Base-by-base conservation (phyloP, 768 basidiomycete species). In the Auriscalpium vulgare region DNA sequence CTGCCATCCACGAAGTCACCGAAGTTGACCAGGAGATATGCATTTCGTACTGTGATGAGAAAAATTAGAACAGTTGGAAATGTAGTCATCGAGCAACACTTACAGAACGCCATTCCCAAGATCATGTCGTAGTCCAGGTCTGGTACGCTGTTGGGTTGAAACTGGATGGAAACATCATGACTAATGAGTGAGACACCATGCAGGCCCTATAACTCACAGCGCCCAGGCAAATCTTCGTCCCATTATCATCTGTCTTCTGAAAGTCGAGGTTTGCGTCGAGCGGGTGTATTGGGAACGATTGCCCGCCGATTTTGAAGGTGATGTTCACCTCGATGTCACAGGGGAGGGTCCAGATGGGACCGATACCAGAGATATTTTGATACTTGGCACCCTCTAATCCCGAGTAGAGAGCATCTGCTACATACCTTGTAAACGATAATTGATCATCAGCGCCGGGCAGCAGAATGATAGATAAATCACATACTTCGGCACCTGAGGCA, bases 51-150 rank as follows among this genome's bases (percentile, higher is more conserved):
- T 87, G 62, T 17, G 40, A 29, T 35, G 17, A 17, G 35, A 16
- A 14, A 43, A 43, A 37, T 46, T 16, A 36, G 47, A 19, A n/a
- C 4, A 29, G 19, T 51, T 23, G n/a, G 34, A 21, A 21, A n/a
- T 19, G 37, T 8, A 29, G 17, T 34, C 17, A 43, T n/a, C n/a
- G 46, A 45, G 37, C 10, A 38, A 11, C 7, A n/a, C 82, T 63
- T 61, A 85, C 85, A 67, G 69, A 87, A 87, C 11, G 80, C 77
- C 84, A 88, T 87, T 55, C 87, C 87, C 40, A 88, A 72, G 47
- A 88, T 77, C 68, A 83, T 76, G 62, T 88, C 85, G 57, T 75
- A 88, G 34, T 75, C 87, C 56, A 54, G 76, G 76, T 4, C 78
- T 76, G 77, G 72, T 47, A 76, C 80, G 8, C 78, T 76, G 38